Conservation (phyloP, 2,329 filamentous ascomycete genomes). For the Microdochium trichocladiopsis region DNA sequence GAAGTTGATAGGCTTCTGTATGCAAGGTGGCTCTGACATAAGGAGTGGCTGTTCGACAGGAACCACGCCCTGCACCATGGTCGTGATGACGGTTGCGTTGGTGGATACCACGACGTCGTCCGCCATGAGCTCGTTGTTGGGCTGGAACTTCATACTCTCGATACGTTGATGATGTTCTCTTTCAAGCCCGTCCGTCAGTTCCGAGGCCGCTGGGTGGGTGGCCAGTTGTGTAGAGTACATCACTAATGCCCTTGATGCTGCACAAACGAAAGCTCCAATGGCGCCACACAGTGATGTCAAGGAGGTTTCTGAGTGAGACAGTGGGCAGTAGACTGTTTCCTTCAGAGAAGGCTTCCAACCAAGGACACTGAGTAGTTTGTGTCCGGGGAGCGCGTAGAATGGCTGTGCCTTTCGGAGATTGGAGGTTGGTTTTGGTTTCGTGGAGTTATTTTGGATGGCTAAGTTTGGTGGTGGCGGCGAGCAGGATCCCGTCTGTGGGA, state of each 20-base stretch:
- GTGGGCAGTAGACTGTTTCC: no score
- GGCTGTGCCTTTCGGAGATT: neutral
- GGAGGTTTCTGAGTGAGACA: no score
- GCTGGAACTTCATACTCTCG: neutral
- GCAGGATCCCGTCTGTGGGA: neutral
- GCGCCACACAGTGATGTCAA: no score
- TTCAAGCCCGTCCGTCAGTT: no score
- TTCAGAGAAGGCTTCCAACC: no score
- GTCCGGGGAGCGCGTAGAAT: no score
- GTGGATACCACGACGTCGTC: constrained; percentile 67
- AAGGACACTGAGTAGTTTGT: no score
- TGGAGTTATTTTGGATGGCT: neutral
- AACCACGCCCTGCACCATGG: constrained; percentile 48
- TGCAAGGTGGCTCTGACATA: constrained; percentile 37
- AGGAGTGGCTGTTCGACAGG: constrained; percentile 44
- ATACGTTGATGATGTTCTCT: neutral
- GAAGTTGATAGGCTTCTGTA: constrained; percentile 61
- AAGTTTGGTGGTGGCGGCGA: neutral
- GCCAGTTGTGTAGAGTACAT: no score
- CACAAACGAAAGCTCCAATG: no score
- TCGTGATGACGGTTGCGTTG: constrained; percentile 52
- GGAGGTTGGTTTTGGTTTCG: neutral
- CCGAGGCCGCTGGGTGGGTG: no score
- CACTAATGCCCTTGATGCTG: no score
- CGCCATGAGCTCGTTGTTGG: constrained; percentile 19